A percentile compares a stretch with the other conserved stretches of the same genome.
Conservation (phyloP, 2,329 filamentous ascomycete genomes). For the Tolypocladium album region DNA sequence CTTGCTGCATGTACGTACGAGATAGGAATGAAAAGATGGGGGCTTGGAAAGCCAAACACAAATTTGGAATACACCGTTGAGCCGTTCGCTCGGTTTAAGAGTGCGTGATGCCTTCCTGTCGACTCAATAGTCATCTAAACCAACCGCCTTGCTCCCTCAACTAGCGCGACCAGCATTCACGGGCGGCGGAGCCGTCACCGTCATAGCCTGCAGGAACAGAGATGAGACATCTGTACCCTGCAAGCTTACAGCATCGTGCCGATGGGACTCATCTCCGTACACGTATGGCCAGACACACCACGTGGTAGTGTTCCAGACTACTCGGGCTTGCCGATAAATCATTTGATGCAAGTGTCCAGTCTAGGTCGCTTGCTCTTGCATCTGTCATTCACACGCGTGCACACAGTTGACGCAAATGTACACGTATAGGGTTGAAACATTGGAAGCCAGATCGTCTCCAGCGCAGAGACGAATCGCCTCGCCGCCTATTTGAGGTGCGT, state of each 20-base stretch:
- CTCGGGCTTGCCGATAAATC: neutral
- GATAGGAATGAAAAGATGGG: neutral
- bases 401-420: neutral
- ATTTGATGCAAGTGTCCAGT: neutral
- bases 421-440: too few relatives aligned
- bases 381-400: too few relatives aligned
- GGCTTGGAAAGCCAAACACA: neutral
- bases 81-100: neutral
- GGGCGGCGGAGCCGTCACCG: neutral
- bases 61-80: neutral
- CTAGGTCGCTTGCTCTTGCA: neutral
- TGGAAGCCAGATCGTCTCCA: too few relatives aligned
- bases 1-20: neutral
- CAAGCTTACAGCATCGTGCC: too few relatives aligned
- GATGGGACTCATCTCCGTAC: neutral
- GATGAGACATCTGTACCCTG: neutral
- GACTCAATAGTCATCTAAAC: neutral
- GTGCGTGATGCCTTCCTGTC: neutral
- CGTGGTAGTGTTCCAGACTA: neutral
- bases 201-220: neutral
- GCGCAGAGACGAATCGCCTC: neutral
- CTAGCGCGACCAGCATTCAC: neutral
- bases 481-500: too few relatives aligned
- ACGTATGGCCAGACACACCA: neutral
- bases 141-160: neutral